phyloP scores from a whole-genome alignment of 2,329 filamentous ascomycete genomes.

The Clathrospora elynae region DNA sequence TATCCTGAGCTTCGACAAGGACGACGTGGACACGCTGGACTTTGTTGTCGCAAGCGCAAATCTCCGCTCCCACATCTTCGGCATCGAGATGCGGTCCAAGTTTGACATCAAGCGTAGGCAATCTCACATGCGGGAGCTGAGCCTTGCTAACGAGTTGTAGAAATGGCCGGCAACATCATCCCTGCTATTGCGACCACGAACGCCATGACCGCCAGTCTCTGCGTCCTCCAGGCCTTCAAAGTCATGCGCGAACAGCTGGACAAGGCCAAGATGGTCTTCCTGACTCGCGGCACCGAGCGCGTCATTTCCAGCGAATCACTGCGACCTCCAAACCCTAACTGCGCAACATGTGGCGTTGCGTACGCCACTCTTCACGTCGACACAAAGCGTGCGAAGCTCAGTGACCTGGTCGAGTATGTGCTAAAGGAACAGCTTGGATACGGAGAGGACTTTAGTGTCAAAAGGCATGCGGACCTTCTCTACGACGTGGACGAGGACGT shows the following conservation, averaged over 20 bases:
- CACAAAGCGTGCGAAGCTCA: constrained; percentile 71
- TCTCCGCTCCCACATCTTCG: constrained; percentile 85
- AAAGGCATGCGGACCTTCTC: constrained; percentile 70
- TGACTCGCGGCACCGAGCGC: constrained; percentile 69
- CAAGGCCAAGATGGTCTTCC: constrained; percentile 81
- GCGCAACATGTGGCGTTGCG: constrained; percentile 79
- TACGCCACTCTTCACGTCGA: constrained; percentile 72
- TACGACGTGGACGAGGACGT: constrained; percentile 91
- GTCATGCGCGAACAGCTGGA: constrained; percentile 72
- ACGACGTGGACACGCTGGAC: constrained; percentile 91
- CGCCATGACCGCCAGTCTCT: constrained; percentile 90
- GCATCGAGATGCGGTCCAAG: constrained; percentile 83
- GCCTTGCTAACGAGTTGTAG: constrained; percentile 45
- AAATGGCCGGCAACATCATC: constrained; percentile 99
- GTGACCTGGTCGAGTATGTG: constrained; percentile 77
- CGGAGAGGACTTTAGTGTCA: constrained; percentile 78
- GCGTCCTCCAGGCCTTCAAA: constrained; percentile 91
- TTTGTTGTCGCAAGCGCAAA: constrained; percentile 93
- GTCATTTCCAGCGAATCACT: constrained; percentile 62
- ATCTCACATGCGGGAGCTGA: neutral
- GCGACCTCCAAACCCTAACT: constrained; percentile 74
- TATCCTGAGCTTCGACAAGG: constrained; percentile 90
- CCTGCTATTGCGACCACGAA: constrained; percentile 98
- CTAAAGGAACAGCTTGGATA: constrained; percentile 75
- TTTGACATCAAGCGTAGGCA: constrained; percentile 84